Evolutionary conservation across 352 stramenopile species (phyloP).

Genomic region (Ophiocytium majus): DNA sequence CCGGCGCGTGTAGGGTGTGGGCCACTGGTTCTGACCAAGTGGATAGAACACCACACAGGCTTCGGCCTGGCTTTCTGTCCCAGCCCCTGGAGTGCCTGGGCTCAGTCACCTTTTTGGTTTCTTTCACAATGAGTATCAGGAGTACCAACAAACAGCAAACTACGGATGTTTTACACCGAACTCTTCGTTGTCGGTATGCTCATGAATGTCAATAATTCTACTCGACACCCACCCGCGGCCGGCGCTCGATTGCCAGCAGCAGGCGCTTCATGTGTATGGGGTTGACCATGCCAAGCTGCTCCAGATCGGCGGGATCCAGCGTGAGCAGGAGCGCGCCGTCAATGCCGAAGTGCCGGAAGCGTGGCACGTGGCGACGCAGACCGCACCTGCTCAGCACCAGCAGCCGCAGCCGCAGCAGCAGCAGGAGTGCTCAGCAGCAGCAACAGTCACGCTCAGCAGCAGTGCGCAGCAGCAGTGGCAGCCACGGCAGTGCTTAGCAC

Average conservation of each 20-base stretch:
- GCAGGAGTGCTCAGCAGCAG: conserved; percentile 9
- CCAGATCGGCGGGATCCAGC: conserved; percentile 58
- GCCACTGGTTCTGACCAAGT: too few species aligned
- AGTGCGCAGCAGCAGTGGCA: not conserved
- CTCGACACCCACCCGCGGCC: not conserved
- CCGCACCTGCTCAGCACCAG: conserved; percentile 41
- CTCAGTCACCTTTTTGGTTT: not conserved
- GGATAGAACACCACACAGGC: not conserved
- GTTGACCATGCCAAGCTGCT: conserved; percentile 50
- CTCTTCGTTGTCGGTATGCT: not conserved
- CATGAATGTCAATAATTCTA: not conserved
- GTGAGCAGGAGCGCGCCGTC: conserved; percentile 59
- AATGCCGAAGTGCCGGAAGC: conserved; percentile 52
- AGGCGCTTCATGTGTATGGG: conserved; percentile 56
- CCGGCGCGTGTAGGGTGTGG: too few species aligned
- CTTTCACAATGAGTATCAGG: not conserved
- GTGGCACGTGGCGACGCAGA: conserved; percentile 30
- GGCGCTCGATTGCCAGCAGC: conserved; percentile 25
- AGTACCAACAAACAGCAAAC: not conserved
- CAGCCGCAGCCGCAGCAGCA: not conserved
- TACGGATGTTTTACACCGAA: not conserved
- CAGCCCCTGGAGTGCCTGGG: not conserved
- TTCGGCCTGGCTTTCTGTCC: not conserved
- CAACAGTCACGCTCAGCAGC: too few species aligned
- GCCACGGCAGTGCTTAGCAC: too few species aligned